These are phyloP conservation scores for Hericium erinaceus DNA, from an alignment of 768 basidiomycete genomes.

Conservation along the genomic window DNA sequence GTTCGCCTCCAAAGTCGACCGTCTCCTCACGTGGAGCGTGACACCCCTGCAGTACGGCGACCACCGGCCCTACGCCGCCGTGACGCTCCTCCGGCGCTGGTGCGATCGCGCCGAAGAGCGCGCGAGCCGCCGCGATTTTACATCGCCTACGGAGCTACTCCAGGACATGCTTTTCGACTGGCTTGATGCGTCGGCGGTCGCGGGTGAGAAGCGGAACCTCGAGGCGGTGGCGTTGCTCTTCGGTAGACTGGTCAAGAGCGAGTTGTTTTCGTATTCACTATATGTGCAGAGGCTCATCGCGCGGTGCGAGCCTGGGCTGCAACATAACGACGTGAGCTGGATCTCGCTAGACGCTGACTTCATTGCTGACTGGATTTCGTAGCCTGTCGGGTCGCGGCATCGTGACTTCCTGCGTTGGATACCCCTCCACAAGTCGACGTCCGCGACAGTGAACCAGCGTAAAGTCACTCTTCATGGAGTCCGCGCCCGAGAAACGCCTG, in stretches of 20 bases:
- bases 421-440: slow-evolving; percentile 50
- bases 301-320: slow-evolving; percentile 58
- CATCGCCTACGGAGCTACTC: slow-evolving; percentile 50
- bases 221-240: slow-evolving; percentile 57
- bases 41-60: slow-evolving; percentile 77
- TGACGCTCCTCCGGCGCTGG: slow-evolving; percentile 58
- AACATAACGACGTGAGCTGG: slow-evolving; percentile 39
- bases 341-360: slow-evolving; percentile 1
- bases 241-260: slow-evolving; percentile 61
- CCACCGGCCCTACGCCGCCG: slow-evolving; percentile 69
- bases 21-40: slow-evolving; percentile 73
- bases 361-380: slow-evolving; percentile 2
- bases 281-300: slow-evolving; percentile 80
- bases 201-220: slow-evolving; percentile 46
- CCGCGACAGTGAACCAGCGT: slow-evolving; percentile 58
- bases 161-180: slow-evolving; percentile 78
- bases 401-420: slow-evolving; percentile 64
- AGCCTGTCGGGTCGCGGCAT: slow-evolving; percentile 53
- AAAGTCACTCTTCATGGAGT: slow-evolving; percentile 62
- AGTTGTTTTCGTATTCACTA: slow-evolving; percentile 61
- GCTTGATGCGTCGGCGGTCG: slow-evolving; percentile 61
- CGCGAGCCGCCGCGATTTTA: slow-evolving; percentile 51
- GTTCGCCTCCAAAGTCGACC: slow-evolving; percentile 63
- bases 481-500: slow-evolving; percentile 58
- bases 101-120: slow-evolving; percentile 51